Evolutionary conservation across 441 rosid species (phyloP).

Genomic region (Breynia disticha): DNA sequence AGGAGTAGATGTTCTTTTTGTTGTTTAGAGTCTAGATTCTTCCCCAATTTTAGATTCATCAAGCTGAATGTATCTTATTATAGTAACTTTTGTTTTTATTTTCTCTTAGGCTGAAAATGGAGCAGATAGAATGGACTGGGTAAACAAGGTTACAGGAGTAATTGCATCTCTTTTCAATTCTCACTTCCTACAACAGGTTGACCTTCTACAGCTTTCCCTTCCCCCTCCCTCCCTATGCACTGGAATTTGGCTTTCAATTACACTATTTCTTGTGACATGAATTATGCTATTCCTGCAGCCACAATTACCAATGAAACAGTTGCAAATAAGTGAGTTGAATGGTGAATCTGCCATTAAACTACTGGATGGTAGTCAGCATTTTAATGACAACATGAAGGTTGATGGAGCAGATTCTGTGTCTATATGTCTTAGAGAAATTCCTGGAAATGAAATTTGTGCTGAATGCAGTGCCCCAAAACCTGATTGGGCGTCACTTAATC

Average conservation of each 20-base stretch:
- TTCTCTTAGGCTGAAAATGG: conserved; percentile 75
- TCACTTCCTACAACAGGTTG: conserved; percentile 66
- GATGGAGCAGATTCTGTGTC: conserved; percentile 38
- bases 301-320: conserved; percentile 19
- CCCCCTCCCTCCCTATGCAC: neutral
- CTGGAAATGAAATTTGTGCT: conserved; percentile 85
- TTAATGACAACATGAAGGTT: conserved; percentile 22
- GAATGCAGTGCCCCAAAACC: conserved; percentile 79
- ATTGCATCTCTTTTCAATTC: conserved; percentile 72
- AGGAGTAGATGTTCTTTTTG: too few species aligned
- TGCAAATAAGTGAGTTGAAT: conserved; percentile 22
- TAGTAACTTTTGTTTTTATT: too few species aligned
- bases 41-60: too few species aligned
- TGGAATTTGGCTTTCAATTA: neutral
- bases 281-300: conserved; percentile 36
- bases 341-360: conserved; percentile 28
- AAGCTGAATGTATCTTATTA: too few species aligned
- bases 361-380: conserved; percentile 17
- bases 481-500: conserved; percentile 95
- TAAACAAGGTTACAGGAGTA: conserved; percentile 63
- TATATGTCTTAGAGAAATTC: conserved; percentile 47
- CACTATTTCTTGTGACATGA: conserved; percentile 19
- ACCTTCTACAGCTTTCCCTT: conserved; percentile 6
- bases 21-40: too few species aligned
- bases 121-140: conserved; percentile 90